Percentiles rank a stretch among this genome's conserved stretches.
Evolutionary conservation across 371 early-diverging fungal species (phyloP).

Genomic region (Mortierella sp.): DNA sequence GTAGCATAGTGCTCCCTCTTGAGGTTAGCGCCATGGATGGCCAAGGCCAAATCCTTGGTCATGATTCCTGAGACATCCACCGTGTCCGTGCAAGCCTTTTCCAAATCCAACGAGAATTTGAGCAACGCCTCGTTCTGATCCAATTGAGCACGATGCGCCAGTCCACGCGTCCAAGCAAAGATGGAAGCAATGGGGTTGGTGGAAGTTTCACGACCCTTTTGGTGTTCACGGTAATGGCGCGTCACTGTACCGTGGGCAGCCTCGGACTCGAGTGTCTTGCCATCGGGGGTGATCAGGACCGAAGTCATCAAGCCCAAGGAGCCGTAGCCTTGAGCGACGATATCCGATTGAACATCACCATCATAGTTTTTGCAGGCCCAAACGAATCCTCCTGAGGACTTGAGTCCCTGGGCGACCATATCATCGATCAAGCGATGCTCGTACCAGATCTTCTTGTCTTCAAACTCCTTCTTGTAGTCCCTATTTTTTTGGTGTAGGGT

Average conservation of each 20-base stretch:
- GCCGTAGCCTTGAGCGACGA: constrained; percentile 91
- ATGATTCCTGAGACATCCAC: constrained; percentile 79
- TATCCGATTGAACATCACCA: constrained; percentile 93
- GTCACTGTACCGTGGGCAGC: constrained; percentile 98
- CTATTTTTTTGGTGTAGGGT: constrained; percentile 7
- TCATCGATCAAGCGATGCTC: constrained; percentile 96
- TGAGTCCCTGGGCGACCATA: constrained; percentile 96
- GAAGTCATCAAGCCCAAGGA: constrained; percentile 95
- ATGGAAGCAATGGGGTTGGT: constrained; percentile 96
- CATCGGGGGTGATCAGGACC: constrained; percentile 91
- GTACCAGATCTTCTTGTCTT: constrained; percentile 84
- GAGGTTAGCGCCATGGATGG: constrained; percentile 83
- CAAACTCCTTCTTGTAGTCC: constrained; percentile 72
- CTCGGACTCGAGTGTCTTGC: constrained; percentile 90
- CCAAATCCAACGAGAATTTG: constrained; percentile 77
- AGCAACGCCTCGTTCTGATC: constrained; percentile 80
- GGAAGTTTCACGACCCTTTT: constrained; percentile 84
- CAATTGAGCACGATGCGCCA: constrained; percentile 89
- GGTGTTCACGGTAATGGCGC: constrained; percentile 94
- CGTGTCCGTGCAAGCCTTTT: constrained; percentile 84
- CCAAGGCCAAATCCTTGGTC: constrained; percentile 95
- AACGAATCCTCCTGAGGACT: constrained; percentile 92
- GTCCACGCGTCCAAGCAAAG: constrained; percentile 96
- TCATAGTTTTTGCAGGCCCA: constrained; percentile 97
- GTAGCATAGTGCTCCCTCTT: constrained; percentile 79